Conservation (phyloP, 768 basidiomycete species). For the Dioszegia aurantiaca region DNA sequence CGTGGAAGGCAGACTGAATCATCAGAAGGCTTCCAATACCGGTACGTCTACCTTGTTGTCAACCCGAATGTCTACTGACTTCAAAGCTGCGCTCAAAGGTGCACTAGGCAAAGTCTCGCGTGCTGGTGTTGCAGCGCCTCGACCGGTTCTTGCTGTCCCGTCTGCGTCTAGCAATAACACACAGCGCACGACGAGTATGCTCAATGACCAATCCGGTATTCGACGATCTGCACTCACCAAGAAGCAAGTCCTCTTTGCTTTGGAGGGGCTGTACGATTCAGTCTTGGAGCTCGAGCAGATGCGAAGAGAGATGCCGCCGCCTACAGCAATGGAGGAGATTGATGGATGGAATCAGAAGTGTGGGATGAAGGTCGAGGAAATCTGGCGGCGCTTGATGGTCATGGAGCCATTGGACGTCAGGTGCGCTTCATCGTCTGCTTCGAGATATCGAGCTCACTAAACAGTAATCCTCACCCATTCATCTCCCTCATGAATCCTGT, state of each 20-base stretch:
- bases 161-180: constrained; percentile 46
- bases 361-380: constrained; percentile 57
- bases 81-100: constrained; percentile 64
- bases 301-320: constrained; percentile 69
- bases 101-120: constrained; percentile 92
- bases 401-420: constrained; percentile 90
- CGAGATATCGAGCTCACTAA: constrained; percentile 8
- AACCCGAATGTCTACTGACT: constrained; percentile 9
- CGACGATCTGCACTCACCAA: constrained; percentile 60
- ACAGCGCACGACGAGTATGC: constrained; percentile 49
- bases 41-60: constrained; percentile 15
- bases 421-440: constrained; percentile 54
- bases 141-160: constrained; percentile 89
- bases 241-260: constrained; percentile 69
- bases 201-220: constrained; percentile 35
- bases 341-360: constrained; percentile 44
- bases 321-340: constrained; percentile 36
- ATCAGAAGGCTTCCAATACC: constrained; percentile 31
- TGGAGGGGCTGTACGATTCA: constrained; percentile 82
- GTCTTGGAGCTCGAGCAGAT: constrained; percentile 82
- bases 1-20: constrained; percentile 69
- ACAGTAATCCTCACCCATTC: constrained; percentile 91
- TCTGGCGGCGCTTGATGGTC: constrained; percentile 81
- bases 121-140: constrained; percentile 92
- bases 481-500: constrained; percentile 79